Evolutionary conservation across 2,329 filamentous ascomycete genomes (phyloP).

Genomic region (Penicillium sp.): DNA sequence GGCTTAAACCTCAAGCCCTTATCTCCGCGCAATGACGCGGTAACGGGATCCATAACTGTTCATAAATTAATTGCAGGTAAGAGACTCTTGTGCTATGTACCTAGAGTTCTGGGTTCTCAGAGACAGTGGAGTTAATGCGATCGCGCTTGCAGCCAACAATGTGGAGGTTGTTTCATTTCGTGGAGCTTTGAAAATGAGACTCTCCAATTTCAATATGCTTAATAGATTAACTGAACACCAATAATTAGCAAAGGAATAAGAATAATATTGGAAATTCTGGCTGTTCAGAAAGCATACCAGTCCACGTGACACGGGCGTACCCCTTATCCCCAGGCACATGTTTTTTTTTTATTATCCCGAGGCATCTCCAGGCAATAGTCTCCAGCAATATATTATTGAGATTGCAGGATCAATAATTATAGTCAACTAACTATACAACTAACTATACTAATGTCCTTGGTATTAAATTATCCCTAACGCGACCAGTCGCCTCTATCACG

Average conservation of each 20-base stretch:
- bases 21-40: neutral
- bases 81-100: neutral
- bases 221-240: neutral
- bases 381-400: neutral
- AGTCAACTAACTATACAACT: too few relatives aligned
- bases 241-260: neutral
- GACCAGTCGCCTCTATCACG: constrained; percentile 2
- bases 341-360: neutral
- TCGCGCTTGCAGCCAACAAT: neutral
- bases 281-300: neutral
- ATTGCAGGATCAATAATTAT: neutral
- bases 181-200: neutral
- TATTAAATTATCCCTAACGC: neutral
- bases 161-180: neutral
- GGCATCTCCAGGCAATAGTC: neutral
- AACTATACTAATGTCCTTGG: neutral
- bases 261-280: neutral
- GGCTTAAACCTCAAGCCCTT: neutral
- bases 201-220: neutral
- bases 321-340: constrained; percentile 6
- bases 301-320: constrained; percentile 2
- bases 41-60: neutral
- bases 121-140: neutral
- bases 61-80: neutral
- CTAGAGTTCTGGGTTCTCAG: neutral